Percentiles rank a stretch among this genome's conserved stretches.
Evolutionary conservation across 495 filamentous ascomycete genomes (phyloP).

Genomic region (Aspergillus panamensis): DNA sequence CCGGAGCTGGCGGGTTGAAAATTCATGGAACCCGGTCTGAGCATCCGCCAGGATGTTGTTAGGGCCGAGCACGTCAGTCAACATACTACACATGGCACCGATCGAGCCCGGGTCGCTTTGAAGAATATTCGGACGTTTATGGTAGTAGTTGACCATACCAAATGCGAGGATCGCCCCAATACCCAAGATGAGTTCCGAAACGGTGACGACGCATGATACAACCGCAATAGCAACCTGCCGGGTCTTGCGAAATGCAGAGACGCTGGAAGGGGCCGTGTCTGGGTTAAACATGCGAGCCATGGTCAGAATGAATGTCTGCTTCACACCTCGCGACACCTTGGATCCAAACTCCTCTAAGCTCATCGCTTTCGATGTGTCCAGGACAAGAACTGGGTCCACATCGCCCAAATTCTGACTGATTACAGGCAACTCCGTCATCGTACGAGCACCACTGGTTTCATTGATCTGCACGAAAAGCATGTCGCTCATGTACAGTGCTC

Average conservation of each 20-base stretch:
- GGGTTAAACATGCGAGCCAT: slow-evolving; percentile 39
- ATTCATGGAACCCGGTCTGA: slow-evolving; percentile 35
- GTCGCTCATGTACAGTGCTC: slow-evolving; percentile 41
- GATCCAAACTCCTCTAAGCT: slow-evolving; percentile 29
- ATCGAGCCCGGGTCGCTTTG: slow-evolving; percentile 42
- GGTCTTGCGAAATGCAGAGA: slow-evolving; percentile 25
- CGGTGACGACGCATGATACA: slow-evolving; percentile 32
- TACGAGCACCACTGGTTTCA: slow-evolving; percentile 28
- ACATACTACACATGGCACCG: slow-evolving; percentile 42
- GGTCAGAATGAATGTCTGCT: slow-evolving; percentile 37
- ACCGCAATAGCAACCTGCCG: slow-evolving; percentile 34
- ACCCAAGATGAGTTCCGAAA: slow-evolving; percentile 34
- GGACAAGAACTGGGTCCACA: slow-evolving; percentile 30
- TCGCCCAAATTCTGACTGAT: slow-evolving; percentile 39
- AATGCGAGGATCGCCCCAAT: slow-evolving; percentile 26
- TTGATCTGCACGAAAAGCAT: slow-evolving; percentile 37
- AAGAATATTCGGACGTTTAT: slow-evolving; percentile 33
- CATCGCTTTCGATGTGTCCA: slow-evolving; percentile 37
- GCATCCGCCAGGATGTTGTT: slow-evolving; percentile 33
- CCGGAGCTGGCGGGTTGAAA: slow-evolving; percentile 38
- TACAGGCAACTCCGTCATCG: slow-evolving; percentile 34
- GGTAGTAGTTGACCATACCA: slow-evolving; percentile 32
- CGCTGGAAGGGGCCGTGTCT: slow-evolving; percentile 21
- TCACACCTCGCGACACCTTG: slow-evolving; percentile 32
- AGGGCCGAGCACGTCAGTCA: slow-evolving; percentile 35